phyloP scores from a whole-genome alignment of 1,284 basidiomycete genomes.

The Ustilago tritici region DNA sequence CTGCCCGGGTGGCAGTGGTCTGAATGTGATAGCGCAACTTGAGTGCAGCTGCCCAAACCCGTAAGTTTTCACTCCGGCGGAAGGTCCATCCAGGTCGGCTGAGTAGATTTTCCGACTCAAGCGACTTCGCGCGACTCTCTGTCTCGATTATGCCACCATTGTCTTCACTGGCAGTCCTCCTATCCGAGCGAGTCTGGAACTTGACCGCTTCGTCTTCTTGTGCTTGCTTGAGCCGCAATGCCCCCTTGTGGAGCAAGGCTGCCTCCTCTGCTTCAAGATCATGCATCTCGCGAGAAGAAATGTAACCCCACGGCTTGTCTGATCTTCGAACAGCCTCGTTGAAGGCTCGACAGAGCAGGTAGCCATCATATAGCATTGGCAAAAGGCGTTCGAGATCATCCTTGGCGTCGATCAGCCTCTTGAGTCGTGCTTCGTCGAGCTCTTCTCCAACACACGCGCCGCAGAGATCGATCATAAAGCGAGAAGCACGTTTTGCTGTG shows the following conservation, averaged over 20 bases:
- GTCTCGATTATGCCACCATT: not conserved
- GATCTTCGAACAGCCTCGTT: slow-evolving; percentile 82
- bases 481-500: slow-evolving; percentile 14
- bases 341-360: slow-evolving; percentile 82
- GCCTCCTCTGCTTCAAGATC: slow-evolving; percentile 69
- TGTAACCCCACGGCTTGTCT: slow-evolving; percentile 86
- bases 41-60: slow-evolving; percentile 51
- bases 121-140: not conserved
- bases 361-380: slow-evolving; percentile 73
- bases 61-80: slow-evolving; percentile 54
- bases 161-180: slow-evolving; percentile 15
- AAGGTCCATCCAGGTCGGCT: slow-evolving; percentile 55
- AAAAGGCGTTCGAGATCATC: slow-evolving; percentile 21
- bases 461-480: slow-evolving; percentile 41
- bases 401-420: slow-evolving; percentile 9
- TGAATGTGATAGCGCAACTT: slow-evolving; percentile 48
- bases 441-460: slow-evolving; percentile 1
- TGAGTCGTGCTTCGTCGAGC: slow-evolving; percentile 7
- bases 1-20: slow-evolving; percentile 26
- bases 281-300: slow-evolving; percentile 81
- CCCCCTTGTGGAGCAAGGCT: slow-evolving; percentile 62
- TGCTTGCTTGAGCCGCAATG: slow-evolving; percentile 60
- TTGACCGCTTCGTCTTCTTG: slow-evolving; percentile 70
- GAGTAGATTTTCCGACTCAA: not conserved
- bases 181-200: slow-evolving; percentile 28